Percentiles rank a stretch among this genome's conserved stretches.
Conservation (phyloP, 2,329 filamentous ascomycete genomes). For the Colletotrichum lini region DNA sequence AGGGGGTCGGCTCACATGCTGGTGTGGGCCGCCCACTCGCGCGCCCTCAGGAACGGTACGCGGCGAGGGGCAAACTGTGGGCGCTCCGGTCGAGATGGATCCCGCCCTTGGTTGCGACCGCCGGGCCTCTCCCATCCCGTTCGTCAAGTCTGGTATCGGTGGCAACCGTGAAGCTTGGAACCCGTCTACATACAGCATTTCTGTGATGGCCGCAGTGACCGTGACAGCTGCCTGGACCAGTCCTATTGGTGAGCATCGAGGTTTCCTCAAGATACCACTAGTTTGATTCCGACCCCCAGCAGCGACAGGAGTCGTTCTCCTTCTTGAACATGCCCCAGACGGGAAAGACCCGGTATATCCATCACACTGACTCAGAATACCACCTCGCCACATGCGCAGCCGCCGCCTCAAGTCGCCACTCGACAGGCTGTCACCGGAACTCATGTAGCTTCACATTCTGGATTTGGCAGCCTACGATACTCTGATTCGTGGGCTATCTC, state of each 20-base stretch:
- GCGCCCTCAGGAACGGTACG: neutral
- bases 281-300: neutral
- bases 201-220: neutral
- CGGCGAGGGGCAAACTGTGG: neutral
- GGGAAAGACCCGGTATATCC: neutral
- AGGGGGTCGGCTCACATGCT: neutral
- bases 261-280: neutral
- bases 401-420: neutral
- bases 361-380: neutral
- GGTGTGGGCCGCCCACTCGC: slow-evolving; percentile 1
- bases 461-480: neutral
- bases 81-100: neutral
- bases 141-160: neutral
- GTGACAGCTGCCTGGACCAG: neutral
- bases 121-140: neutral
- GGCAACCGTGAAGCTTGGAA: neutral
- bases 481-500: neutral
- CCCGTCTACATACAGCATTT: no score
- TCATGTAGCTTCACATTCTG: neutral
- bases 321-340: neutral
- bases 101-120: no score
- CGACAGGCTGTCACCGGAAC: neutral
- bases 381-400: neutral
- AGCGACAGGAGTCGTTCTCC: neutral
- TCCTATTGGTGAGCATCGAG: no score